These are phyloP conservation scores for Suillus brevipes DNA, from an alignment of 768 basidiomycete species.

Conservation along the genomic window DNA sequence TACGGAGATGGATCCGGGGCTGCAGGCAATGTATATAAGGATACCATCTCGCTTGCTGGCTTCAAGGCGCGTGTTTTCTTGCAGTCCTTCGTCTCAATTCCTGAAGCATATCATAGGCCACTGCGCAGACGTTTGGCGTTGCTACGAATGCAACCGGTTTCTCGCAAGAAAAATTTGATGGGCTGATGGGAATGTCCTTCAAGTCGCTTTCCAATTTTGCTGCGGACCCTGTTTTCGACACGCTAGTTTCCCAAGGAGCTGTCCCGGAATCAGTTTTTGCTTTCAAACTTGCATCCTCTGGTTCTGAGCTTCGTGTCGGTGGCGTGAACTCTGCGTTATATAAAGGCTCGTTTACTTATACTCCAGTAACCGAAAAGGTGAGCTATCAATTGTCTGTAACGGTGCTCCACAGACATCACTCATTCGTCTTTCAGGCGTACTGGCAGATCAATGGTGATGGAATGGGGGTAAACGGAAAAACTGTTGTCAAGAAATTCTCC, in stretches of 20 bases:
- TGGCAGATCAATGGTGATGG: constrained; percentile 22
- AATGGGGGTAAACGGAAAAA: constrained; percentile 24
- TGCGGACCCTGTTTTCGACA: constrained; percentile 41
- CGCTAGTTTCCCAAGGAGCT: constrained; percentile 39
- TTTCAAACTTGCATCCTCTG: constrained; percentile 38
- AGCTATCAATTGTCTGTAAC: constrained; percentile 7
- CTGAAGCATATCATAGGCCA: constrained; percentile 23
- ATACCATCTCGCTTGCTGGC: constrained; percentile 40
- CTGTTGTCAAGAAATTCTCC: constrained; percentile 6
- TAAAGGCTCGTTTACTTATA: constrained; percentile 39
- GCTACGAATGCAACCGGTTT: constrained; percentile 20
- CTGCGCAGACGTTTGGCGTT: constrained; percentile 24
- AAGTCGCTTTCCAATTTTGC: constrained; percentile 35
- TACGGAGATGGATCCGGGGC: constrained; percentile 48
- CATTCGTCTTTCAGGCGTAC: constrained; percentile 16
- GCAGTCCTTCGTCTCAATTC: not conserved
- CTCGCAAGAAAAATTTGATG: constrained; percentile 20
- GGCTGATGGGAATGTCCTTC: constrained; percentile 45
- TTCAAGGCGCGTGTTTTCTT: constrained; percentile 19
- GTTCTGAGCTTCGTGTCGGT: constrained; percentile 43
- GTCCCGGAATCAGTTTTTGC: constrained; percentile 36
- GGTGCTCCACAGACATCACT: constrained; percentile 1
- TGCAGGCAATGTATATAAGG: constrained; percentile 38
- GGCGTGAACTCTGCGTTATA: constrained; percentile 42
- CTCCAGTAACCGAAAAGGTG: constrained; percentile 32